Base-by-base conservation (phyloP, 139 green algal genomes). In the Tetradesmus obliquus region DNA sequence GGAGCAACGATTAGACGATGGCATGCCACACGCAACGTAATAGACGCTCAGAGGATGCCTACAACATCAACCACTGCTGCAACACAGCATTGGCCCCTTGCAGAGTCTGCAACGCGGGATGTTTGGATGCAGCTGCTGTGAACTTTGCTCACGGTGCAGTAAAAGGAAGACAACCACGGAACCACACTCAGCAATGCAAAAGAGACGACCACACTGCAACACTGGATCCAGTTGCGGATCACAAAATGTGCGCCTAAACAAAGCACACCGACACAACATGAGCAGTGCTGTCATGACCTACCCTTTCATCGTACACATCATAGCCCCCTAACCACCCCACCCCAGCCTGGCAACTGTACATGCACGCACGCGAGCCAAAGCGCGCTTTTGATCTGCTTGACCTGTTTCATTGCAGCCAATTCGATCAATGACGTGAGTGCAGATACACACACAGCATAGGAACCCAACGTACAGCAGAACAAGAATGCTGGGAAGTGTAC, bases 401-500 rank as follows among this genome's bases (percentile, higher is more conserved):
- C 66, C 15, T 76, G 66, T 76, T 76, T 76, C 66, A 24, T 76
- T 76, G 13, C 66, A 76, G 66, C 66, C 66, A 24, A 76, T 76
- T 72, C 5, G 66, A 76, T 76, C 66, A 76, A 76, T 76, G 66
- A 76, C 66, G 15, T 76, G 66, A 76, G 66, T 76, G 66, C 66
- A 76, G n/a, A 76, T 76, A 76, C 66, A 76, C 66, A 76, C 66
- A 76, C 66, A 76, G 66, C 66, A 76, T 76, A 76, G 17, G 66
- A 76, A 76, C 66, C 66, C 17, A 76, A 76, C 66, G 66, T 76
- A 24, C 66, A 76, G 74, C n/a, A 82, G 74, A 82, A 82, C n/a
- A 82, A 20, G 74, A 54, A 53, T 82, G 74, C 66, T 24, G 74
- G 74, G 4, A 82, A 54, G 74, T 53, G 81, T 66, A 32, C 81